Conservation (phyloP, 75 land plant genomes). For the Sequoiadendron giganteum region DNA sequence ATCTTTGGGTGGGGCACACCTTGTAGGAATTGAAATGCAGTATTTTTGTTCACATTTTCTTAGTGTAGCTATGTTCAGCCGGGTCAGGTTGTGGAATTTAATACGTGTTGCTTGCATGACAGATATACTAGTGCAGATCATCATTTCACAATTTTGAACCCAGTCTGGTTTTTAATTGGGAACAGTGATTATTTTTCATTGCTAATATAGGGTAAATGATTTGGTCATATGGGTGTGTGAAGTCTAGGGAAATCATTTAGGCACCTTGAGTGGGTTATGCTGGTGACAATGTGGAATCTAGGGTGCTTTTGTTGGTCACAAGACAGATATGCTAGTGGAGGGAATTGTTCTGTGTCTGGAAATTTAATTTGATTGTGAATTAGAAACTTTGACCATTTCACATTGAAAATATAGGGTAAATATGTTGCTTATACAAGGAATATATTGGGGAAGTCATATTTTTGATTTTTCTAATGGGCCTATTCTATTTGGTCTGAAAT, state of each 20-base stretch:
- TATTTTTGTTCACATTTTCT: background rate
- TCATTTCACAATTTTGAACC: background rate
- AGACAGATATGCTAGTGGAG: background rate
- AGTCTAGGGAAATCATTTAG: background rate
- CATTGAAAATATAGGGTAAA: background rate
- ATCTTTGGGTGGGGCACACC: background rate
- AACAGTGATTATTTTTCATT: background rate
- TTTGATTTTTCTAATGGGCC: background rate
- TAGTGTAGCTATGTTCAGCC: background rate
- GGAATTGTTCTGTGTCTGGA: background rate
- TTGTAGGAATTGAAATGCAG: background rate
- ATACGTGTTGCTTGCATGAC: background rate
- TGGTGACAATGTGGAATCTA: background rate
- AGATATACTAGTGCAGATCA: background rate
- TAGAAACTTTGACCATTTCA: background rate
- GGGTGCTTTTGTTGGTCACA: background rate
- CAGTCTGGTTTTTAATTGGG: background rate
- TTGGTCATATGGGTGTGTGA: background rate
- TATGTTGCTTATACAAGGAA: background rate
- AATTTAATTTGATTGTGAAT: background rate
- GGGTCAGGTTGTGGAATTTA: too few species aligned
- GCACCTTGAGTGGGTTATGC: background rate
- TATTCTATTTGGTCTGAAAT: background rate
- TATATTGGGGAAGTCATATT: background rate
- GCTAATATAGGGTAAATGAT: background rate